Evolutionary conservation across 2,329 filamentous ascomycete genomes (phyloP).

Genomic region (Ceratocystis papillata): DNA sequence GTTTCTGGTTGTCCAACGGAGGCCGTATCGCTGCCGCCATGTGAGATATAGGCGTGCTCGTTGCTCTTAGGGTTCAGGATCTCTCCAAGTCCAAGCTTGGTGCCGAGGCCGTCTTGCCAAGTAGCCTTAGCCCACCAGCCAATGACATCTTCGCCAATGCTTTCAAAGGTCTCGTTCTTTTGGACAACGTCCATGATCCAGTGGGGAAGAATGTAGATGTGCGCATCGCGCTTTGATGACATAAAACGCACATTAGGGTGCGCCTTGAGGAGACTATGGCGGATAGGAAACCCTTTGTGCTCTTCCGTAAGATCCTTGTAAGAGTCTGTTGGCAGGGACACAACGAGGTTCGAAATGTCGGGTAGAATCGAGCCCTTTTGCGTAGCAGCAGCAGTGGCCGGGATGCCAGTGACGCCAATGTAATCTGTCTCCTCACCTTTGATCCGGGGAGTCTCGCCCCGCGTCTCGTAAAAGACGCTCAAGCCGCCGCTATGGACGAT

Average conservation of each 20-base stretch:
- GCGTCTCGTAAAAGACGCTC: conserved; percentile 85
- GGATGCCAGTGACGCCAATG: conserved; percentile 62
- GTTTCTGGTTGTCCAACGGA: conserved; percentile 10
- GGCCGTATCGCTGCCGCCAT: conserved; percentile 21
- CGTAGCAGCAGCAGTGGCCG: conserved; percentile 44
- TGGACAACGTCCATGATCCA: conserved; percentile 82
- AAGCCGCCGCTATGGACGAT: conserved; percentile 57
- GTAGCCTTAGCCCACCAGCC: conserved; percentile 92
- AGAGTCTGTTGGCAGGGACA: conserved; percentile 78
- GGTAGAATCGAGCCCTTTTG: conserved; percentile 55
- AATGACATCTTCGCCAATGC: conserved; percentile 79
- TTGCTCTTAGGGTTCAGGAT: conserved; percentile 23
- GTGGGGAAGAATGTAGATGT: conserved; percentile 86
- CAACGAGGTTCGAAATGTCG: conserved; percentile 66
- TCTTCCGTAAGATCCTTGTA: conserved; percentile 73
- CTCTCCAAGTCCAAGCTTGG: conserved; percentile 52
- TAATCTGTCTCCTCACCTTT: conserved; percentile 94
- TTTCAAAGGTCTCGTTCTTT: conserved; percentile 71
- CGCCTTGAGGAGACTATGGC: conserved; percentile 62
- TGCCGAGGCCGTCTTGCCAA: conserved; percentile 72
- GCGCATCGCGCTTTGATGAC: conserved; percentile 76
- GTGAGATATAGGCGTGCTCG: conserved; percentile 16
- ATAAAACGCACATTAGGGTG: conserved; percentile 70
- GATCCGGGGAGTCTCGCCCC: conserved; percentile 53
- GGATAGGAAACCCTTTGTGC: conserved; percentile 59